Percentiles rank a stretch among this genome's conserved stretches.
Evolutionary conservation across 208 protist genomes (phyloP).

Genomic region (Leishmania gerbilli): DNA sequence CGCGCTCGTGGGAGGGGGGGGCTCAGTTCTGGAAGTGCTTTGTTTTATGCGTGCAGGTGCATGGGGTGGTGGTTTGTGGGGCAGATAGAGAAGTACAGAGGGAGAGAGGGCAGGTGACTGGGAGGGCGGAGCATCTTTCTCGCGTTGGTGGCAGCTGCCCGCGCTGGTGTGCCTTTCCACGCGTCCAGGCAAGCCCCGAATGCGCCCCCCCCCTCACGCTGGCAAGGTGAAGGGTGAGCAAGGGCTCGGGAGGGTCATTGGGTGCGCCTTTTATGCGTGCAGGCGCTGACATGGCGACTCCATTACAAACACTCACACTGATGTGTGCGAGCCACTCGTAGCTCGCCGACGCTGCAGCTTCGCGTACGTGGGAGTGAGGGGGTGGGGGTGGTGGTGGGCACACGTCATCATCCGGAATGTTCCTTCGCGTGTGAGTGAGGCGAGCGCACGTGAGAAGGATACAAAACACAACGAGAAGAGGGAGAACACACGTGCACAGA

Average conservation of each 20-base stretch:
- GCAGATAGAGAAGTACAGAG: not conserved
- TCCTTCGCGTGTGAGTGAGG: not conserved
- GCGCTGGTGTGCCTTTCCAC: not conserved
- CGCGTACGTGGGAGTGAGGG: not conserved
- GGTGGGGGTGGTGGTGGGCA: too few species aligned
- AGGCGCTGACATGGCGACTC: not conserved
- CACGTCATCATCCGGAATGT: not conserved
- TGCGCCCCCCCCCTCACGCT: not conserved
- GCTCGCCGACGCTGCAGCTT: not conserved
- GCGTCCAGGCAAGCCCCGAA: not conserved
- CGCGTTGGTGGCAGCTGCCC: not conserved
- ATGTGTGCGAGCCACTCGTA: not conserved
- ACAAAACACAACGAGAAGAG: not conserved
- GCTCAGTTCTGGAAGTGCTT: too few species aligned
- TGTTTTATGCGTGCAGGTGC: not conserved
- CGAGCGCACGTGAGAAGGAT: not conserved
- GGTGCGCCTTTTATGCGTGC: not conserved
- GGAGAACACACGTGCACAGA: too few species aligned
- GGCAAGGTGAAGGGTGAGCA: not conserved
- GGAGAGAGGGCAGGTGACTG: not conserved
- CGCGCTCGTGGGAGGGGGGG: not conserved
- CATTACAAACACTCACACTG: not conserved
- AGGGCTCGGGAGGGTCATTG: not conserved
- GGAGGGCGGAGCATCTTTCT: not conserved
- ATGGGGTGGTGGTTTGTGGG: not conserved